Evolutionary conservation across 2,329 filamentous ascomycete genomes (phyloP), one percentile per base, ranked within the genome.

Genomic region (Aureobasidium sp.): DNA sequence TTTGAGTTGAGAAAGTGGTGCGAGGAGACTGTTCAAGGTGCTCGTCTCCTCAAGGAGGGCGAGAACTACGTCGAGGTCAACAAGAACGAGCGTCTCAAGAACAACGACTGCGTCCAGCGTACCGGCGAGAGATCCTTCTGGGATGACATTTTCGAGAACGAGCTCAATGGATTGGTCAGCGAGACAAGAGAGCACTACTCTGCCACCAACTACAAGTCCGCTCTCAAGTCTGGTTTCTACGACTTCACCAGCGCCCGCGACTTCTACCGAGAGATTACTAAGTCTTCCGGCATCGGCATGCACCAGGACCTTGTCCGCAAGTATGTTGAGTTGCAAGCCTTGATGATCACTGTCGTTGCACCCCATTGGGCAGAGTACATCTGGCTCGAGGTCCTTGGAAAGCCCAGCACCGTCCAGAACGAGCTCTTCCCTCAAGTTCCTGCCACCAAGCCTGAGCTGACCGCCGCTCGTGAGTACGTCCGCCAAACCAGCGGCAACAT

Each of bases 311-410:
- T 95, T 12, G 82, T 93, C 36, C 78, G 84, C 68, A 84, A 87
- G 68, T 99, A 94, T 76, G 86, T 96, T 67, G 88, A 95, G 77
- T 82, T 95, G 22, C 93, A 97, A 75, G 87, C 89, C 49, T 82
- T 96, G 56, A 81, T 97, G 70, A 79, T 97, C 68, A 83, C 88
- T 3, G 89, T 91, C 57, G 87, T 97, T 65, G 87, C 93, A 2
- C 93, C 94, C 63, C 94, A 99, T 77, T 97, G 91, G 88, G 82
- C 90, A 51, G 94, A 99, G 73, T 89, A 96, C 76, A 86, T 99
- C 72, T 97, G 91, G 91, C 84, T 89, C 61, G 93, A 97, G 76
- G 85, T 97, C 1, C 84, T 99, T 64, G 85, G 88, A 73, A 91
- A 87, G 79, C 74, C 83, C 39, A 77, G 81, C 61, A 89, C 88